Conservation (phyloP, 768 basidiomycete species). For the Rhodosporidiobolus sp. region DNA sequence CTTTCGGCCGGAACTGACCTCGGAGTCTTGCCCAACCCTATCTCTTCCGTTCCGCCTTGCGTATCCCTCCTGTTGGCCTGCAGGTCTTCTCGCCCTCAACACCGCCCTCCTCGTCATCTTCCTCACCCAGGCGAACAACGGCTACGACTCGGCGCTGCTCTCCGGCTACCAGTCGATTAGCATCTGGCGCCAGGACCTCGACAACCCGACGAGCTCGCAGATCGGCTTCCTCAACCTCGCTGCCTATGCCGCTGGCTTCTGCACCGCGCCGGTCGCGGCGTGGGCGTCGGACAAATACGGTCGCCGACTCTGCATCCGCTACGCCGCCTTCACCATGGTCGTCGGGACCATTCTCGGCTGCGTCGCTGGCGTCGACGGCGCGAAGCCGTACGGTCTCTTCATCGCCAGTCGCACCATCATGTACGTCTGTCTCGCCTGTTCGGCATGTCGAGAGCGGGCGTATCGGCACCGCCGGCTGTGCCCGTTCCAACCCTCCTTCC, state of each 20-base stretch:
- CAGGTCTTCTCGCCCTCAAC: constrained; percentile 19
- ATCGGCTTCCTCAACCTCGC: constrained; percentile 42
- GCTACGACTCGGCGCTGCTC: constrained; percentile 37
- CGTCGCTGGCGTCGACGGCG: constrained; percentile 3
- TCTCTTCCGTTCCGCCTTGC: too few species aligned
- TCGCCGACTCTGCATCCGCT: constrained; percentile 23
- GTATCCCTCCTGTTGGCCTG: neutral
- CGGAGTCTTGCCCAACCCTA: too few species aligned
- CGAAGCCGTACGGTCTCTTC: constrained; percentile 13
- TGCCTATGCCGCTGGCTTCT: constrained; percentile 14
- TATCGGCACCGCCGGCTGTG: too few species aligned
- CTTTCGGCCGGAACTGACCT: neutral
- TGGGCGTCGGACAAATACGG: constrained; percentile 23
- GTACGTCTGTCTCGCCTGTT: constrained; percentile 8
- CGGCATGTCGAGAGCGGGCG: too few species aligned
- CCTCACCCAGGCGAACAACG: constrained; percentile 19
- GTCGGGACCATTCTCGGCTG: constrained; percentile 18
- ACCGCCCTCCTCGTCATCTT: constrained; percentile 11
- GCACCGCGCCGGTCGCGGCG: constrained; percentile 18
- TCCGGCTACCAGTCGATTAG: constrained; percentile 40
- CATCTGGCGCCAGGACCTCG: constrained; percentile 38
- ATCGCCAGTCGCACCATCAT: constrained; percentile 21
- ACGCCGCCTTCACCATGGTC: constrained; percentile 27
- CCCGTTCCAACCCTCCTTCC: too few species aligned
- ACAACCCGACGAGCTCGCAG: constrained; percentile 33